Evolutionary conservation across 768 basidiomycete species (phyloP).

Genomic region (Lactarius hengduanensis): DNA sequence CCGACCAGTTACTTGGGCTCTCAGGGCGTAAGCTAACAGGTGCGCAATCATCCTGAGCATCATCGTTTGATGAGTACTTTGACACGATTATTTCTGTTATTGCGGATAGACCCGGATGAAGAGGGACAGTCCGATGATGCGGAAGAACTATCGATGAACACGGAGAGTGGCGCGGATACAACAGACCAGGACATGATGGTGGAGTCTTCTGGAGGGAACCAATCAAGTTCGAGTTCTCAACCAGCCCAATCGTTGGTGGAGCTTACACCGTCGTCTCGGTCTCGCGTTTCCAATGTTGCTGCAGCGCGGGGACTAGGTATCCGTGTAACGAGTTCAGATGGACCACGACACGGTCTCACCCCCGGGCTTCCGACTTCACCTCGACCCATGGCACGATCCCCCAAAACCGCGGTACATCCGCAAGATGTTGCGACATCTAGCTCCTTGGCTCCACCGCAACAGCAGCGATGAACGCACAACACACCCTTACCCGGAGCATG

Average conservation of each 20-base stretch:
- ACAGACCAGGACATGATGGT: slow-evolving; percentile 52
- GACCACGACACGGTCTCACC: slow-evolving; percentile 29
- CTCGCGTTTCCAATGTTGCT: slow-evolving; percentile 25
- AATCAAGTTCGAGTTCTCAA: slow-evolving; percentile 30
- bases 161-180: slow-evolving; percentile 74
- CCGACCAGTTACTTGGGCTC: slow-evolving; percentile 79
- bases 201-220: slow-evolving; percentile 11
- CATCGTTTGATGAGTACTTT: slow-evolving; percentile 17
- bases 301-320: slow-evolving; percentile 29
- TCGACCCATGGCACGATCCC: slow-evolving; percentile 30
- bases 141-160: slow-evolving; percentile 64
- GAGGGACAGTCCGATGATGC: slow-evolving; percentile 68
- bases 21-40: slow-evolving; percentile 65
- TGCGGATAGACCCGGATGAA: slow-evolving; percentile 40
- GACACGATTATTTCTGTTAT: slow-evolving; percentile 34
- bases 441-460: slow-evolving; percentile 6
- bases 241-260: slow-evolving; percentile 43
- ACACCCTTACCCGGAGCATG: not conserved
- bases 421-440: slow-evolving; percentile 13
- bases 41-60: slow-evolving; percentile 39
- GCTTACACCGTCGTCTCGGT: slow-evolving; percentile 3
- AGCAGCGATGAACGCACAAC: slow-evolving; percentile 10
- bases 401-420: slow-evolving; percentile 15
- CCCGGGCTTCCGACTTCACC: slow-evolving; percentile 33
- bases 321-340: slow-evolving; percentile 28